Conservation (phyloP, 306 rosid species). For the Prunus armeniaca region DNA sequence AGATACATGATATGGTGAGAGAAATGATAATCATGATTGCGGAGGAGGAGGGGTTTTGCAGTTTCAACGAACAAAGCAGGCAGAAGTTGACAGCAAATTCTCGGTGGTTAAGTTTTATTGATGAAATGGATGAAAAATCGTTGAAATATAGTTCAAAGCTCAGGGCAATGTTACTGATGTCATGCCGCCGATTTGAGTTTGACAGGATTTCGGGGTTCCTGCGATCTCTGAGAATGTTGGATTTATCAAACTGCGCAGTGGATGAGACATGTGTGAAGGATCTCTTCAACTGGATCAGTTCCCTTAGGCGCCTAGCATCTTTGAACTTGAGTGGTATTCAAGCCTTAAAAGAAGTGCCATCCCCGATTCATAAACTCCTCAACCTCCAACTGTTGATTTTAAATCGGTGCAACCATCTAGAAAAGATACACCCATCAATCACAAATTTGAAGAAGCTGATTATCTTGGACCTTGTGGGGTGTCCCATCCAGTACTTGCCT, state of each 20-base stretch:
- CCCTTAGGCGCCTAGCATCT: constrained; percentile 15
- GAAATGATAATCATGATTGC: constrained; percentile 14
- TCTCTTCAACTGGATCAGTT: constrained; percentile 4
- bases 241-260: background rate
- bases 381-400: constrained; percentile 14
- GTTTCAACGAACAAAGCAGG: constrained; percentile 8
- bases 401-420: background rate
- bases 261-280: background rate
- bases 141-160: background rate
- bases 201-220: background rate
- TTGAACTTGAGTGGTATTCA: constrained; percentile 2
- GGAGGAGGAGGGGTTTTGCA: constrained; percentile 8
- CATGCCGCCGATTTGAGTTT: background rate
- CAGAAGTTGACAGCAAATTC: background rate
- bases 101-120: constrained; percentile 9
- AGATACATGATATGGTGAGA: constrained; percentile 19
- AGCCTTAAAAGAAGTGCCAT: background rate
- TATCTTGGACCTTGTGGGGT: background rate
- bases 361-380: constrained; percentile 7
- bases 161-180: constrained; percentile 10
- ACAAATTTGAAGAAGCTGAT: constrained; percentile 10
- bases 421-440: constrained; percentile 7
- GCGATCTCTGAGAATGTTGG: constrained; percentile 13
- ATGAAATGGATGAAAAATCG: background rate
- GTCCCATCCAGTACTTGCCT: constrained; percentile 16